Conservation (phyloP, 2,329 filamentous ascomycete genomes). For the Ascochyta koolunga region DNA sequence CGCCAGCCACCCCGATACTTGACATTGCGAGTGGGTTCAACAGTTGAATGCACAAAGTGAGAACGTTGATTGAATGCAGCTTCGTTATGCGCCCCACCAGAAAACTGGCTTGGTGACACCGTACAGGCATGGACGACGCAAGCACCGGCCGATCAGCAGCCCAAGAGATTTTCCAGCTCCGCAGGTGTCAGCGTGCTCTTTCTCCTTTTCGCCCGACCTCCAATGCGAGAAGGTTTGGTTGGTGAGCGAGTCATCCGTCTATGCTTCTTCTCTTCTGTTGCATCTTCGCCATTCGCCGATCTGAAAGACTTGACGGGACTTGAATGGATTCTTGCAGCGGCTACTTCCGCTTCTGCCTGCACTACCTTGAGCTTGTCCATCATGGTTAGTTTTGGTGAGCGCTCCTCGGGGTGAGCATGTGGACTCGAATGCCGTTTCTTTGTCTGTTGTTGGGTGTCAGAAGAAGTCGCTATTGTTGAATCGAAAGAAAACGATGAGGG, state of each 20-base stretch:
- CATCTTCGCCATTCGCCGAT: constrained; percentile 24
- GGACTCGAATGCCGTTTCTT: constrained; percentile 49
- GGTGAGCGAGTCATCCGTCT: constrained; percentile 37
- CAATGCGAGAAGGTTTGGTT: constrained; percentile 54
- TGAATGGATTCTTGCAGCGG: constrained; percentile 35
- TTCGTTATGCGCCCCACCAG: constrained; percentile 8
- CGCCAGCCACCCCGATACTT: constrained; percentile 19
- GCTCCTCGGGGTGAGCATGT: constrained; percentile 46
- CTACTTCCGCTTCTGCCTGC: constrained; percentile 53
- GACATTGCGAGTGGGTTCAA: constrained; percentile 4
- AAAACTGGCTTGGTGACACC: constrained; percentile 10
- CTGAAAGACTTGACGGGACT: constrained; percentile 15
- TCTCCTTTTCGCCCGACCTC: constrained; percentile 66
- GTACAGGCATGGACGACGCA: not conserved
- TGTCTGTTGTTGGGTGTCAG: constrained; percentile 42
- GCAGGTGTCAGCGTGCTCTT: constrained; percentile 77
- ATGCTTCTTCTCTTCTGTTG: constrained; percentile 28
- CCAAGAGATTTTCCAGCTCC: constrained; percentile 65
- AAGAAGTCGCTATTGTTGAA: constrained; percentile 17
- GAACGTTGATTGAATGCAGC: constrained; percentile 14
- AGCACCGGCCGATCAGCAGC: constrained; percentile 26
- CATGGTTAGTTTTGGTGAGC: constrained; percentile 51
- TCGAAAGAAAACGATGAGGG: constrained; percentile 16
- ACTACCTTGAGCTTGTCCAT: constrained; percentile 55
- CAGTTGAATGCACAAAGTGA: not conserved